A percentile compares a stretch with the other conserved stretches of the same genome.
phyloP scores from a whole-genome alignment of 805 yeast species.

The Lachancea cidri region DNA sequence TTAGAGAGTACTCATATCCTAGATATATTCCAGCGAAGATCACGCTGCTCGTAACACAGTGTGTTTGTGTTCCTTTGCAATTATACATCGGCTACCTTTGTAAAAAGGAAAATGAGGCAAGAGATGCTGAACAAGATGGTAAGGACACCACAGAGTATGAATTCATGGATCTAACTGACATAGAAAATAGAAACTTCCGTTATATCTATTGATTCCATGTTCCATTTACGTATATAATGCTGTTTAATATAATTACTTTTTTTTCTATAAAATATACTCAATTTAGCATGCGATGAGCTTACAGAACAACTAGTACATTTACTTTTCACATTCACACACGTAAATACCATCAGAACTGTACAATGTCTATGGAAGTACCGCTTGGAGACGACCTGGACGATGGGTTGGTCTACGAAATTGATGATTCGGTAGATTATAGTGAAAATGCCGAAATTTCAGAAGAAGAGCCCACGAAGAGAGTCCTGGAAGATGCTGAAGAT shows the following conservation, averaged over 20 bases:
- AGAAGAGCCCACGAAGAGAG: conserved; percentile 21
- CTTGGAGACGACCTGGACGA: conserved; percentile 74
- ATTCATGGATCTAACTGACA: conserved; percentile 55
- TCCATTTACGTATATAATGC: neutral
- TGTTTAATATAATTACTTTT: neutral
- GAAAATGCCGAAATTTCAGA: conserved; percentile 5
- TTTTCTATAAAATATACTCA: neutral
- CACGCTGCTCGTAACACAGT: conserved; percentile 47
- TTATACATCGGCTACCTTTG: conserved; percentile 40
- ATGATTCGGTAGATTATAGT: conserved; percentile 11
- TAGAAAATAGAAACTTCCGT: conserved; percentile 52
- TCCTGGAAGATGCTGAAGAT: conserved; percentile 12
- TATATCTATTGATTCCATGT: conserved; percentile 38
- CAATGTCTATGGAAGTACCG: neutral
- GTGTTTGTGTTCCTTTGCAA: conserved; percentile 41
- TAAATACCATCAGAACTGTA: too few species aligned
- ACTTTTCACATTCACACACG: too few species aligned
- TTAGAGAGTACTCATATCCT: conserved; percentile 48
- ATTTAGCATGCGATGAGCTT: conserved; percentile 8
- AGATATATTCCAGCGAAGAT: conserved; percentile 54
- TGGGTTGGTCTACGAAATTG: conserved; percentile 59
- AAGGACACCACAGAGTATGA: conserved; percentile 35
- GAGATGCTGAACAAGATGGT: conserved; percentile 40
- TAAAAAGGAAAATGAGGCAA: conserved; percentile 44
- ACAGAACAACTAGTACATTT: too few species aligned